Conservation (phyloP, 1,284 basidiomycete genomes). For the Tetrapyrgos nigripes region DNA sequence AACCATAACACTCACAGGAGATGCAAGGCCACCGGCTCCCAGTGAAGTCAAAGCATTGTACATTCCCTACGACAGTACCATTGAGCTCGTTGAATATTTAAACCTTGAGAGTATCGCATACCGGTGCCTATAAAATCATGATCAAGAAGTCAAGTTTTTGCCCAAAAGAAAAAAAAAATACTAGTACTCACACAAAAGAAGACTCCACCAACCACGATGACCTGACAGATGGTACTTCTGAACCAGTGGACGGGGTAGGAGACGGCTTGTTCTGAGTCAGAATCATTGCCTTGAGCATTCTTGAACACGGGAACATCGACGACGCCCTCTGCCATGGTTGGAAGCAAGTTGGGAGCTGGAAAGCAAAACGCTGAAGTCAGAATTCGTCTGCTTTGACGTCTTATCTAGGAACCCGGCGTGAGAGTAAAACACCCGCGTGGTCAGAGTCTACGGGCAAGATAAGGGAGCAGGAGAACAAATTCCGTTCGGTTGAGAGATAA, state of each 20-base stretch:
- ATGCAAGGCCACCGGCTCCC: slow-evolving; percentile 40
- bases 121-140: slow-evolving; percentile 27
- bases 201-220: slow-evolving; percentile 38
- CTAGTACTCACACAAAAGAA: slow-evolving; percentile 35
- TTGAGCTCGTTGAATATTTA: background rate
- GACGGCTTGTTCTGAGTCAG: slow-evolving; percentile 2
- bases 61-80: slow-evolving; percentile 30
- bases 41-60: slow-evolving; percentile 38
- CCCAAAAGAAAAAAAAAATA: background rate
- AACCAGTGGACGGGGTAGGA: slow-evolving; percentile 33
- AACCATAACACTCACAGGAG: slow-evolving; percentile 31
- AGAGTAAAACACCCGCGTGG: too few relatives aligned
- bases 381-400: background rate
- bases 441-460: too few relatives aligned
- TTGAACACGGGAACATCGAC: slow-evolving; percentile 11
- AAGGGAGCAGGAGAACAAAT: too few relatives aligned
- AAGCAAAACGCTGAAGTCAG: slow-evolving; percentile 1
- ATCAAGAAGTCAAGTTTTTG: background rate
- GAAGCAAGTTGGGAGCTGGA: background rate
- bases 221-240: slow-evolving; percentile 37
- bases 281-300: background rate
- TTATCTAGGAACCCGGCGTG: too few relatives aligned
- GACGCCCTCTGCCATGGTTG: slow-evolving; percentile 13
- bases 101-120: slow-evolving; percentile 12
- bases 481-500: too few relatives aligned